A percentile compares a stretch with the other conserved stretches of the same genome.
phyloP scores from a whole-genome alignment of 305 asterid genomes.

The Caryopteris hybrid region DNA sequence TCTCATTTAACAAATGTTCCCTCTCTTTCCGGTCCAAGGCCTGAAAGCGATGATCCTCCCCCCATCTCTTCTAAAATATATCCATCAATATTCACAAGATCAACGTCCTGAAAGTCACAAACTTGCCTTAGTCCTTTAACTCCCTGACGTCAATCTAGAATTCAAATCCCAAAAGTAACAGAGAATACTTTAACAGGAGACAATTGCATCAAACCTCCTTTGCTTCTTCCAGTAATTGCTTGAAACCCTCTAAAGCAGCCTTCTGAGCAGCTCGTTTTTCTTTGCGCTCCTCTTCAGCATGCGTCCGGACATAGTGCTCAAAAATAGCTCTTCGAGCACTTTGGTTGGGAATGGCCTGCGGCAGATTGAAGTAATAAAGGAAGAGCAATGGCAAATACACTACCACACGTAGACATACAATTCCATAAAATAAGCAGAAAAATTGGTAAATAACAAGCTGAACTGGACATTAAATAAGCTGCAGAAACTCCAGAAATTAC shows the following conservation, averaged over 20 bases:
- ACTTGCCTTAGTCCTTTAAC: conserved; percentile 16
- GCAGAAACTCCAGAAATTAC: background rate
- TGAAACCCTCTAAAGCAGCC: conserved; percentile 93
- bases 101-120: too few relatives aligned
- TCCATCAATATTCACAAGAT: too few relatives aligned
- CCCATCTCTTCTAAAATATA: too few relatives aligned
- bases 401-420: background rate
- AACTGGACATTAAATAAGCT: conserved; percentile 6
- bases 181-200: conserved; percentile 61
- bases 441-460: conserved; percentile 9
- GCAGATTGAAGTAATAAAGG: conserved; percentile 16
- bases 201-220: conserved; percentile 88
- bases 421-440: conserved; percentile 10
- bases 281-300: conserved; percentile 98
- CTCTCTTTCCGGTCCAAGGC: too few relatives aligned
- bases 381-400: conserved; percentile 13
- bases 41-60: too few relatives aligned
- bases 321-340: conserved; percentile 91
- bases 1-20: too few relatives aligned
- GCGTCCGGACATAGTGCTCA: conserved; percentile 91
- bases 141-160: conserved; percentile 20
- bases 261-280: conserved; percentile 95
- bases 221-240: conserved; percentile 93
- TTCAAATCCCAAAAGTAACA: conserved; percentile 44
- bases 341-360: conserved; percentile 89